Percentiles rank a stretch among this genome's conserved stretches.
Evolutionary conservation across 176 grass and related monocot genomes (phyloP).

Genomic region (Oryza rufipogon): DNA sequence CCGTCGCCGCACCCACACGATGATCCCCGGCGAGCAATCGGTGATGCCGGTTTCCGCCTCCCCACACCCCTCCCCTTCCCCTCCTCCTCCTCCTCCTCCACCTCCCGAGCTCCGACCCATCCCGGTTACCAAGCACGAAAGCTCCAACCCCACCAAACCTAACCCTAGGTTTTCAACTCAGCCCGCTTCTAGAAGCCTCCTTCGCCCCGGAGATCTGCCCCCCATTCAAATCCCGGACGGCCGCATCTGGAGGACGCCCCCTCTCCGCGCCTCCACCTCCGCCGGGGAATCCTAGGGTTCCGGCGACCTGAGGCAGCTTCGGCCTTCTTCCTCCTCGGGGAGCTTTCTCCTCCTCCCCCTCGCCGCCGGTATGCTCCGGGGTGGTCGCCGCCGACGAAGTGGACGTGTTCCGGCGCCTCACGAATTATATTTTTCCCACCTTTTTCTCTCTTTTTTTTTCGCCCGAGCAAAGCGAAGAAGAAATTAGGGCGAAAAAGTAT

Average conservation of each 20-base stretch:
- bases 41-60: slow-evolving; percentile 30
- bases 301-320: neutral
- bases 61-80: slow-evolving; percentile 37
- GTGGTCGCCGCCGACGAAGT: slow-evolving; percentile 11
- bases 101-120: slow-evolving; percentile 52
- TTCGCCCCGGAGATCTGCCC: slow-evolving; percentile 18
- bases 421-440: slow-evolving; percentile 10
- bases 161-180: slow-evolving; percentile 33
- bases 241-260: slow-evolving; percentile 14
- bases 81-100: slow-evolving; percentile 21
- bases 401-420: neutral
- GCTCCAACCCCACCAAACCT: slow-evolving; percentile 30
- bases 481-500: neutral
- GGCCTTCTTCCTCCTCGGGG: neutral
- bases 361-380: neutral
- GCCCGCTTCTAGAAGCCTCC: slow-evolving; percentile 15
- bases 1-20: slow-evolving; percentile 80
- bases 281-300: slow-evolving; percentile 30
- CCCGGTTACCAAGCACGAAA: slow-evolving; percentile 18
- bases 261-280: slow-evolving; percentile 10
- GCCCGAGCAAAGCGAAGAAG: neutral
- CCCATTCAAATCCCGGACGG: slow-evolving; percentile 44
- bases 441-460: neutral
- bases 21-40: slow-evolving; percentile 72
- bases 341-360: neutral